Percentiles rank a stretch among this genome's conserved stretches.
phyloP scores from a whole-genome alignment of 2,329 filamentous ascomycete species.

The Colletotrichum gloeosporioides region DNA sequence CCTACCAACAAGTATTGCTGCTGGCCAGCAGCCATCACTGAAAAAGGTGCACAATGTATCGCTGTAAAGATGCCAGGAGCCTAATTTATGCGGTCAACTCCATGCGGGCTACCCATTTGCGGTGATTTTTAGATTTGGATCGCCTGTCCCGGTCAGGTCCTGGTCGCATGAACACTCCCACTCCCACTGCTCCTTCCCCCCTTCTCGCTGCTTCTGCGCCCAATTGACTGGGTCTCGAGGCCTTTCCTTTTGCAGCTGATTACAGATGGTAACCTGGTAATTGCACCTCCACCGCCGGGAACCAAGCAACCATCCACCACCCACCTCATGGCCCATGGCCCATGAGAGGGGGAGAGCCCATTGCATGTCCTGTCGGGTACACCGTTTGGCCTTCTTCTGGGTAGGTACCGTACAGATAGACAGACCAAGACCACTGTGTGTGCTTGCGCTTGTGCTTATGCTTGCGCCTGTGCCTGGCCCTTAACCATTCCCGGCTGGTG shows the following conservation, averaged over 20 bases:
- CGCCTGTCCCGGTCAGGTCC: slow-evolving; percentile 21
- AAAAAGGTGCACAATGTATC: neutral
- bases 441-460: neutral
- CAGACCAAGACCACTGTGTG: neutral
- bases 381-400: neutral
- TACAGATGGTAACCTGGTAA: slow-evolving; percentile 22
- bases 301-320: neutral
- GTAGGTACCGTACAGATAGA: neutral
- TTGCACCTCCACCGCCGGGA: slow-evolving; percentile 15
- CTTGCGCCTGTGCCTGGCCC: slow-evolving; percentile 10
- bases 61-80: slow-evolving; percentile 10
- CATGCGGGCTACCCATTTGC: slow-evolving; percentile 2
- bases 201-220: slow-evolving; percentile 4
- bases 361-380: slow-evolving; percentile 4
- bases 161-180: slow-evolving; percentile 19
- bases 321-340: neutral
- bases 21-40: neutral
- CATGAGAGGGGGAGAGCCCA: neutral
- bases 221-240: slow-evolving; percentile 18
- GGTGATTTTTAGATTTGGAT: slow-evolving; percentile 21
- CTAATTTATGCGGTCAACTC: slow-evolving; percentile 13
- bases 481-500: slow-evolving; percentile 11
- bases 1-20: neutral
- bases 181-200: neutral
- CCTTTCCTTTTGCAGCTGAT: slow-evolving; percentile 19